Evolutionary conservation across 768 basidiomycete species (phyloP).

Genomic region (Piloderma croceum): DNA sequence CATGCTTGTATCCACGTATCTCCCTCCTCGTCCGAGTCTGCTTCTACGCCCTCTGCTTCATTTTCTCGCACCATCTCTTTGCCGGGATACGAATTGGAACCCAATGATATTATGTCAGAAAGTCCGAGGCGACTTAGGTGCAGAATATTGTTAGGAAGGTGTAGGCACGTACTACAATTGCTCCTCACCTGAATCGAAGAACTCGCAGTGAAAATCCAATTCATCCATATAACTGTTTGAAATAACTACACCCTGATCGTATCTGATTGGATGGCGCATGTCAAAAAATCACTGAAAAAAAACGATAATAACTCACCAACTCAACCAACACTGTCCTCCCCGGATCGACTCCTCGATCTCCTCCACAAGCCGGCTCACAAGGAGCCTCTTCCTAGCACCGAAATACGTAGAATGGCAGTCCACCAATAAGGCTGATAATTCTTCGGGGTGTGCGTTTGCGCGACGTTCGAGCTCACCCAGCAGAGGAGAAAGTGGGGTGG

Average conservation of each 20-base stretch:
- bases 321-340: constrained; percentile 79
- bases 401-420: constrained; percentile 92
- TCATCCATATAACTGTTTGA: constrained; percentile 91
- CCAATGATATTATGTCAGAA: no score
- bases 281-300: neutral
- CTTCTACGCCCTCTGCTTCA: no score
- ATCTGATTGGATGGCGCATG: constrained; percentile 46
- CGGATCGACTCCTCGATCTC: constrained; percentile 83
- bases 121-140: neutral
- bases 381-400: constrained; percentile 59
- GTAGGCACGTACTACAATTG: constrained; percentile 52
- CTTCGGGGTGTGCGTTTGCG: constrained; percentile 69
- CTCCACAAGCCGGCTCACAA: constrained; percentile 67
- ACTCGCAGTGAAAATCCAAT: constrained; percentile 78
- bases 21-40: no score
- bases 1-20: no score
- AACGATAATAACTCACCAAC: constrained; percentile 44
- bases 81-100: no score
- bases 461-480: constrained; percentile 82
- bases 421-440: constrained; percentile 67
- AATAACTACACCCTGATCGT: constrained; percentile 83
- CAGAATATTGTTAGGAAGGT: neutral
- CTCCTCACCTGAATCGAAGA: constrained; percentile 84
- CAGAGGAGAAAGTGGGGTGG: constrained; percentile 68
- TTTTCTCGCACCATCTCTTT: no score